Conservation (phyloP, 129 eudicot genomes). For the Dittrichia graveolens region DNA sequence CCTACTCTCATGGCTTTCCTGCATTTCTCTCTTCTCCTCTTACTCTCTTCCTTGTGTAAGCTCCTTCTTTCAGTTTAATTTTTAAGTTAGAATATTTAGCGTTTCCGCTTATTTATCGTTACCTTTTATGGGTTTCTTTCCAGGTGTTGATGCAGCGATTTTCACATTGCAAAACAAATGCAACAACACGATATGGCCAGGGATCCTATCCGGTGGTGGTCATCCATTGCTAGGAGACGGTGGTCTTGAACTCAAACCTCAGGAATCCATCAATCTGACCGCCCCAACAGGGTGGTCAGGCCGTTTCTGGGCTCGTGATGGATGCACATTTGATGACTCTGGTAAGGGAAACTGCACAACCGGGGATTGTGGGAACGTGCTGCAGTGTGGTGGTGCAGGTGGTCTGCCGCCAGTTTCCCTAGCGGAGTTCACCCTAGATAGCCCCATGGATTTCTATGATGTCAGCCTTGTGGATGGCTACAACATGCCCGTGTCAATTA, state of each 20-base stretch:
- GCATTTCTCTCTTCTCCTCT: conserved; percentile 16
- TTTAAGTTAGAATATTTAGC: conserved; percentile 38
- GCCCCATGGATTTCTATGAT: no score
- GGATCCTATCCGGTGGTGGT: conserved; percentile 34
- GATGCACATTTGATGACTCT: conserved; percentile 43
- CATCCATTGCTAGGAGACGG: conserved; percentile 39
- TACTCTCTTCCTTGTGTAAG: conserved; percentile 29
- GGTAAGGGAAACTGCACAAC: conserved; percentile 44
- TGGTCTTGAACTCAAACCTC: conserved; percentile 40
- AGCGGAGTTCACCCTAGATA: conserved; percentile 49
- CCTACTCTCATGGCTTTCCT: conserved; percentile 8
- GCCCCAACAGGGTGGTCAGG: conserved; percentile 64
- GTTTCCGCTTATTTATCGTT: neutral
- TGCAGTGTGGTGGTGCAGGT: conserved; percentile 41
- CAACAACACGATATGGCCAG: conserved; percentile 48
- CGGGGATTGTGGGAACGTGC: conserved; percentile 47
- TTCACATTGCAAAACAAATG: no score
- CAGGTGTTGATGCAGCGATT: no score
- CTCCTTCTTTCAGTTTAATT: neutral
- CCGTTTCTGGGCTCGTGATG: conserved; percentile 53
- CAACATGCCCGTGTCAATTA: no score
- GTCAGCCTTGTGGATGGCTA: neutral
- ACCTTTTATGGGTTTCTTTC: neutral
- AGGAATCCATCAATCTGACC: conserved; percentile 3
- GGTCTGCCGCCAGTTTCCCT: conserved; percentile 56